A percentile compares a stretch with the other conserved stretches of the same genome.
Evolutionary conservation across 2,329 filamentous ascomycete genomes (phyloP).

Genomic region (Periconia sp.): DNA sequence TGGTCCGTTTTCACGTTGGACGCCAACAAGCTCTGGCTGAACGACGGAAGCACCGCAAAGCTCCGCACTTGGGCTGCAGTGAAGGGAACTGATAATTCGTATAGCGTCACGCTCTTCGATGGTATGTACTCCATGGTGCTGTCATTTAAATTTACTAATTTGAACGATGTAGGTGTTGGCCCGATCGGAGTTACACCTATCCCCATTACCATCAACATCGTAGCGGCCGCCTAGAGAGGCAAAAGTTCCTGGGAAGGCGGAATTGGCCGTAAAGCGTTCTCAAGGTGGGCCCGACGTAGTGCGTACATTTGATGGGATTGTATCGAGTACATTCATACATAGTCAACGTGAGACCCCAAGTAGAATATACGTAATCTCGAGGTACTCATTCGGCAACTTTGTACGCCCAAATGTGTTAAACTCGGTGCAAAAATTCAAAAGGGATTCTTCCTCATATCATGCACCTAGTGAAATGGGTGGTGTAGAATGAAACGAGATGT

Average conservation of each 20-base stretch:
- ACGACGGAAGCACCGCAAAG: slow-evolving; percentile 27
- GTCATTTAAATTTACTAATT: background rate
- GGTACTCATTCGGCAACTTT: background rate
- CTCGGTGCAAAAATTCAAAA: background rate
- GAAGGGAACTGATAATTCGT: slow-evolving; percentile 11
- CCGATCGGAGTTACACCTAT: background rate
- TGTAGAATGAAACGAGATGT: too few relatives aligned
- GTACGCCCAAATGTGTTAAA: too few relatives aligned
- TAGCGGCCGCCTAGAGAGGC: slow-evolving; percentile 10
- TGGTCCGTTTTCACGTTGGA: slow-evolving; percentile 34
- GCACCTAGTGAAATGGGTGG: too few relatives aligned
- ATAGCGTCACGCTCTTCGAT: slow-evolving; percentile 28
- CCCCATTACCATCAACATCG: slow-evolving; percentile 21
- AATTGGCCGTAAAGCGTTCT: background rate
- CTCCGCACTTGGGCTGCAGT: slow-evolving; percentile 29
- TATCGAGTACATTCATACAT: too few relatives aligned
- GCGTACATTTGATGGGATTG: too few relatives aligned
- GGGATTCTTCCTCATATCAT: background rate
- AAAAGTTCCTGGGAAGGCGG: background rate
- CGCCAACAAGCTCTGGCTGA: slow-evolving; percentile 26
- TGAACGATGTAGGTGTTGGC: slow-evolving; percentile 12
- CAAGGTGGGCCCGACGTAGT: too few relatives aligned
- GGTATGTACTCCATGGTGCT: slow-evolving; percentile 15
- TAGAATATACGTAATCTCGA: background rate
- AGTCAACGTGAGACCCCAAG: background rate